A percentile compares a stretch with the other conserved stretches of the same genome.
phyloP scores from a whole-genome alignment of 2,329 filamentous ascomycete species.

The Colletotrichum eleusines region DNA sequence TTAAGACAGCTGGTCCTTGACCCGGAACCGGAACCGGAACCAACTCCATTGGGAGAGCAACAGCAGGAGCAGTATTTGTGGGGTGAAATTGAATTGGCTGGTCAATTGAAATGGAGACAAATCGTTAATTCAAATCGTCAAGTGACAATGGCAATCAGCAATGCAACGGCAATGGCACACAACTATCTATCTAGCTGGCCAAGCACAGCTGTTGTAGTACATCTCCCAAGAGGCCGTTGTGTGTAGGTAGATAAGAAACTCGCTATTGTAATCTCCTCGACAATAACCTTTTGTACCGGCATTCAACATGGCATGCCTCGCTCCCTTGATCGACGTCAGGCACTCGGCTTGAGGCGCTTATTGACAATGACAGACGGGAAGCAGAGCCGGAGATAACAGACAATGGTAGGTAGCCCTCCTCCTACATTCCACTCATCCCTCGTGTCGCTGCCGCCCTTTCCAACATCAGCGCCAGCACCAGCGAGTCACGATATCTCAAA shows the following conservation, averaged over 20 bases:
- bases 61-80: not conserved
- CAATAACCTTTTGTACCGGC: not conserved
- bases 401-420: not conserved
- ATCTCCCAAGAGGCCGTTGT: no score
- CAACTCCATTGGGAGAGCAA: conserved; percentile 1
- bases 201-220: no score
- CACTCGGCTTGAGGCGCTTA: not conserved
- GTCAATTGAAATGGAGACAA: not conserved
- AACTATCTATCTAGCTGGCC: no score
- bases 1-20: no score
- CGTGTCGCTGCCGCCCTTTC: conserved; percentile 21
- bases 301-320: conserved; percentile 1
- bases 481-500: conserved; percentile 5
- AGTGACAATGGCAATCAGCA: not conserved
- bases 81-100: not conserved
- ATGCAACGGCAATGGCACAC: no score
- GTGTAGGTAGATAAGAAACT: no score
- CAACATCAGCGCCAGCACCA: not conserved
- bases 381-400: not conserved
- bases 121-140: not conserved
- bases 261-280: not conserved
- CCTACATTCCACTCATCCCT: conserved; percentile 37
- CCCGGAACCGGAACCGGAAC: not conserved
- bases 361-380: not conserved
- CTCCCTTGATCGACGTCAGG: conserved; percentile 38